Evolutionary conservation across 192 early-diverging fungal genomes (phyloP).

Genomic region (Coemansia sp.): DNA sequence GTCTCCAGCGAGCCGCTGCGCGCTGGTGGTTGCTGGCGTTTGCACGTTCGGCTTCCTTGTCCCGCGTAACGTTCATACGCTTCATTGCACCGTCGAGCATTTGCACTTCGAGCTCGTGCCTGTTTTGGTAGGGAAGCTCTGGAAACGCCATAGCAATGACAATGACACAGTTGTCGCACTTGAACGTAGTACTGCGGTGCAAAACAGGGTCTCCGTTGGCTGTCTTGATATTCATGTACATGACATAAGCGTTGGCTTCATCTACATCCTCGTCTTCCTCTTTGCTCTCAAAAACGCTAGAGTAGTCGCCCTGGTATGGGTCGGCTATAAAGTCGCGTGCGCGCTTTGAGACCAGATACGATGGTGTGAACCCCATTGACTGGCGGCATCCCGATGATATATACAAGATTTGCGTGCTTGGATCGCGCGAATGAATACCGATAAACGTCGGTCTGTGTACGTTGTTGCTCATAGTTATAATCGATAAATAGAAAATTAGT

Average conservation of each 20-base stretch:
- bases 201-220: slow-evolving; percentile 21
- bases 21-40: background rate
- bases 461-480: background rate
- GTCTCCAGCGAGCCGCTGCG: slow-evolving; percentile 7
- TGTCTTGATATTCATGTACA: slow-evolving; percentile 45
- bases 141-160: slow-evolving; percentile 33
- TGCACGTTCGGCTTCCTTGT: slow-evolving; percentile 1
- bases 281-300: slow-evolving; percentile 31
- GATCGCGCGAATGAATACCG: slow-evolving; percentile 40
- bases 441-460: slow-evolving; percentile 32
- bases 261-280: slow-evolving; percentile 33
- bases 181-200: slow-evolving; percentile 33
- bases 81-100: slow-evolving; percentile 43
- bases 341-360: slow-evolving; percentile 16
- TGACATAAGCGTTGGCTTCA: slow-evolving; percentile 41
- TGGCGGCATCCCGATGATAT: slow-evolving; percentile 48
- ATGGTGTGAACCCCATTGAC: slow-evolving; percentile 36
- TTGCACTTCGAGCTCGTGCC: slow-evolving; percentile 43
- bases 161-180: slow-evolving; percentile 41
- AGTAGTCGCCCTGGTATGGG: slow-evolving; percentile 26
- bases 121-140: slow-evolving; percentile 29
- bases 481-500: no score
- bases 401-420: slow-evolving; percentile 36
- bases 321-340: slow-evolving; percentile 39
- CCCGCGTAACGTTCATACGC: slow-evolving; percentile 22